Conservation (phyloP, 176 grass and related monocot genomes). For the Otatea glauca region DNA sequence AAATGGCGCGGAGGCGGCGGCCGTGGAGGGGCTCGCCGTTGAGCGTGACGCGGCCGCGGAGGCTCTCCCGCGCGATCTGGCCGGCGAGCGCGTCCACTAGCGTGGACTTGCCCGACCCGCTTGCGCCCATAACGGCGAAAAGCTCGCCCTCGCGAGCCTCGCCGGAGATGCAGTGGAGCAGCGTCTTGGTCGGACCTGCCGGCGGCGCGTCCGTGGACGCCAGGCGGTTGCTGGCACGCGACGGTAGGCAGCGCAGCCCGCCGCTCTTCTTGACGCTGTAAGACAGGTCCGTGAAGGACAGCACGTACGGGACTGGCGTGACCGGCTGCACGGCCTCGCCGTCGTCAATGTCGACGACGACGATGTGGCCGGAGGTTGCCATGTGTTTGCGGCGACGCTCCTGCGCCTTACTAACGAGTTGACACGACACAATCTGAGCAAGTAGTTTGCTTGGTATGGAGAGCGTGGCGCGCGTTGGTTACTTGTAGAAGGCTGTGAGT, state of each 20-base stretch:
- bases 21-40: conserved; percentile 67
- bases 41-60: conserved; percentile 58
- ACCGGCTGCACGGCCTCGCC: neutral
- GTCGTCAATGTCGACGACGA: conserved; percentile 28
- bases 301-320: conserved; percentile 50
- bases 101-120: conserved; percentile 86
- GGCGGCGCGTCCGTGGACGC: conserved; percentile 42
- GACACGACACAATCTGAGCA: neutral
- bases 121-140: conserved; percentile 80
- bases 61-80: conserved; percentile 62
- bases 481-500: neutral
- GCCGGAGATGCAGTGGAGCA: conserved; percentile 55
- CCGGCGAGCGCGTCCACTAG: conserved; percentile 75
- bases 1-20: conserved; percentile 67
- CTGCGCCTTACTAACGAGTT: neutral
- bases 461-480: neutral
- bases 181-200: conserved; percentile 32
- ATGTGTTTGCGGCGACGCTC: neutral
- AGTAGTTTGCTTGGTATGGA: neutral
- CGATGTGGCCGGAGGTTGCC: conserved; percentile 19
- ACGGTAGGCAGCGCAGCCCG: conserved; percentile 18
- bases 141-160: conserved; percentile 73
- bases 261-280: conserved; percentile 63
- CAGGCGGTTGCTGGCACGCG: conserved; percentile 45
- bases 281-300: conserved; percentile 65